Evolutionary conservation across 768 basidiomycete genomes (phyloP), one percentile per base, ranked within the genome.

Genomic region (Lentinula boryana): DNA sequence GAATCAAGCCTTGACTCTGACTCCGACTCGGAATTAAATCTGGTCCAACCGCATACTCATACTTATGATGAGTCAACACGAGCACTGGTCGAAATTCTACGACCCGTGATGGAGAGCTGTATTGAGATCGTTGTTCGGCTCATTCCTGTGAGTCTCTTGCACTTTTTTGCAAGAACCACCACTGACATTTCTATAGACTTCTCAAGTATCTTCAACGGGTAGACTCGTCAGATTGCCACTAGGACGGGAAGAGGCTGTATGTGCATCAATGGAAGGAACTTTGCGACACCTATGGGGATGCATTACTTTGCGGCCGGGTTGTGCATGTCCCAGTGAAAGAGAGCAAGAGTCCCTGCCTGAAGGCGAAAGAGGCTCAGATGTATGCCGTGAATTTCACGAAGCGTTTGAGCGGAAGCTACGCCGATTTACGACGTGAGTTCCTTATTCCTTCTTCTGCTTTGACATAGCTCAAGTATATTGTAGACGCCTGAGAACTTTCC

Each of bases 321-420:
- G 55, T n/a, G 55, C 55, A 8, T 56, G 55, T 27, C 55, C 55
- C 6, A 27, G 40, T 56, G 55, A 43, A 23, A 12, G 31, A 32
- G 55, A 56, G 27, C 40, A 56, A 31, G 23, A 40, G 23, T 23
- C 38, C 6, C 23, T 56, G 13, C 40, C 55, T 32, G 38, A 56
- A n/a, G 55, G 55, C 12, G 36, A 56, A 16, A 56, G 55, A 43
- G 55, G 55, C 13, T 56, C 55, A 43, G 55, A 56, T 32, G 27
- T 56, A 1, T 56, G 55, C 16, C 55, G 55, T n/a, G 55, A 56
- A 13, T 56, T 56, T 43, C 55, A 56, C 23, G 55, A 56, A 43
- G 55, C 55, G 21, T 56, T 56, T 43, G 55, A 56, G 40, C 36
- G 55, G 23, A 56, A 56, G 23, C 40, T 56, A 12, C 55, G 55